Base-by-base conservation (phyloP, 2,329 filamentous ascomycete species). In the Calycina herbarum region DNA sequence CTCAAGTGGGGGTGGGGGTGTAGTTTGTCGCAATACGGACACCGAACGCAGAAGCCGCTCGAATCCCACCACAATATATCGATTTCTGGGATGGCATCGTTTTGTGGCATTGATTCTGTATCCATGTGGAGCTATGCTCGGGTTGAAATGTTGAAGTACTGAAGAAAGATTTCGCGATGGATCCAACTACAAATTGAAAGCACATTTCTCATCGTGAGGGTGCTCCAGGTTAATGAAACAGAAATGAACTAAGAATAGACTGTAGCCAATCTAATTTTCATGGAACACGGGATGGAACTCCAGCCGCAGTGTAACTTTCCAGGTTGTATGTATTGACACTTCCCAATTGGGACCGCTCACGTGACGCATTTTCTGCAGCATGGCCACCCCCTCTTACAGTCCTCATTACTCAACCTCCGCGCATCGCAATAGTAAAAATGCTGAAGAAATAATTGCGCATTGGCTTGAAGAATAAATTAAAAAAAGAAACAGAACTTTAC, bases 221-320 rank as follows among this genome's bases (percentile, higher is more conserved):
- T 27, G 3, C 48, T 27, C 24, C 11, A 27, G 10, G 8, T 13
- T 24, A 27, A 5, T 54, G 11, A 24, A 54, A 27, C n/a, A 1
- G n/a, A 8, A 24, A 13, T 1, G 6, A 54, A 27, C 48, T 54
- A 27, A 54, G 11, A 13, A 24, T 54, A 27, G 48, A 54, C 11
- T 27, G 8, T 27, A 54, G 7, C 48, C 48, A 24, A 40, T 27
- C 48, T 10, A 27, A 27, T 15, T 7, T 8, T 27, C 11, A 27
- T 11, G 8, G 20, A 27, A 27, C 48, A 54, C 48, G 48, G 48
- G 20, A 27, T 27, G 48, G 48, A 54, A 54, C 10, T 54, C 8
- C 48, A 27, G 48, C 48, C 48, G 48, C 48, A 54, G 48, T 54
- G 48, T 27, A 54, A 54, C 48, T 54, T 24, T 54, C 38, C 10